Evolutionary conservation across 306 rosid species (phyloP).

Genomic region (Acacia acuminata): DNA sequence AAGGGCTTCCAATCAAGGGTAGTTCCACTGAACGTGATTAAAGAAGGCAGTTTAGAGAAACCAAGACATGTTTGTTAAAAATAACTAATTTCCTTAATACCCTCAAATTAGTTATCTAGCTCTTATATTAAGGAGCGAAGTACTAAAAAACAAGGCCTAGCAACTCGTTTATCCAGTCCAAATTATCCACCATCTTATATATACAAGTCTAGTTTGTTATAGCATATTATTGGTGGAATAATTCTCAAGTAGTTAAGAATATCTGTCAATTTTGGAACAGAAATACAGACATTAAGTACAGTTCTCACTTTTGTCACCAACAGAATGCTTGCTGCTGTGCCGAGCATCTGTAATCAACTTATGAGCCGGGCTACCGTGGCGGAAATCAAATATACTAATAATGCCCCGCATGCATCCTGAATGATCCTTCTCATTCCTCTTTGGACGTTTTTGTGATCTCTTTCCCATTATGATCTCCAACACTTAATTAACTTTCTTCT

Average conservation of each 20-base stretch:
- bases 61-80: no score
- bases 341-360: constrained; percentile 75
- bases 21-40: no score
- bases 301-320: constrained; percentile 61
- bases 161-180: neutral
- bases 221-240: neutral
- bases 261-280: constrained; percentile 26
- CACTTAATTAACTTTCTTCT: constrained; percentile 31
- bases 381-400: constrained; percentile 86
- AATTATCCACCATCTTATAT: neutral
- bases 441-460: constrained; percentile 65
- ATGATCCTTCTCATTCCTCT: constrained; percentile 71
- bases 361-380: constrained; percentile 72
- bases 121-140: no score
- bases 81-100: no score
- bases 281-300: constrained; percentile 3
- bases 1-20: no score
- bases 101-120: no score
- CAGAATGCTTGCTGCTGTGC: constrained; percentile 54
- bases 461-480: constrained; percentile 53
- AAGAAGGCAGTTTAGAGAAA: no score
- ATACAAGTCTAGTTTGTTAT: neutral
- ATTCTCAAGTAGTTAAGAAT: neutral
- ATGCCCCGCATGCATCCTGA: constrained; percentile 97
- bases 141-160: neutral